Conservation (phyloP, 2,329 filamentous ascomycete genomes). For the Monosporascus cannonballus region DNA sequence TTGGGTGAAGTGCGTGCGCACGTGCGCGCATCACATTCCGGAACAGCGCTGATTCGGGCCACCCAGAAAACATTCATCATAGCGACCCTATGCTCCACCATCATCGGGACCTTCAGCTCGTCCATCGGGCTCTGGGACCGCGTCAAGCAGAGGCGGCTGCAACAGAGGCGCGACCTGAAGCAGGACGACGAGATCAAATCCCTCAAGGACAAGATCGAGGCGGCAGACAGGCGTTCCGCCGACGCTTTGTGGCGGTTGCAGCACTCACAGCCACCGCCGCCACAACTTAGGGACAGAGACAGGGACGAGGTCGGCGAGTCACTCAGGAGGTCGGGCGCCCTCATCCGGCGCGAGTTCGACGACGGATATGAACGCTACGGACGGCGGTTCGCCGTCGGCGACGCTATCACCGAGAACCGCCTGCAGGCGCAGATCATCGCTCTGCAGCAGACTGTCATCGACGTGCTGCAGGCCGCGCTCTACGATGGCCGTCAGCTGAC, state of each 20-base stretch:
- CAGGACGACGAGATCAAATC: conserved; percentile 25
- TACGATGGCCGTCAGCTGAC: conserved; percentile 20
- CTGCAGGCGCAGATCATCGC: conserved; percentile 32
- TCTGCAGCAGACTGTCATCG: conserved; percentile 31
- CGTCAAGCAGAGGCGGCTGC: conserved; percentile 24
- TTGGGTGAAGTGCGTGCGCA: no score
- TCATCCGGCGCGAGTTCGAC: conserved; percentile 30
- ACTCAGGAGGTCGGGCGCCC: conserved; percentile 23
- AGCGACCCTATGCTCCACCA: conserved; percentile 32
- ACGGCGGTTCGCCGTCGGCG: conserved; percentile 29
- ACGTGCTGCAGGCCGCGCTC: conserved; percentile 30
- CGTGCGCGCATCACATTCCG: no score
- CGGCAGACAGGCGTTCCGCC: conserved; percentile 1
- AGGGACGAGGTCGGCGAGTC: conserved; percentile 20
- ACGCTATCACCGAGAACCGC: conserved; percentile 28
- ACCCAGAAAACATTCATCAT: conserved; percentile 31
- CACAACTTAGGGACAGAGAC: neutral
- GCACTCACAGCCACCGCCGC: conserved; percentile 1
- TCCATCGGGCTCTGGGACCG: conserved; percentile 32
- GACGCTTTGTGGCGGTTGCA: neutral
- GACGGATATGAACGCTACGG: conserved; percentile 25
- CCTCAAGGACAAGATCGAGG: conserved; percentile 13
- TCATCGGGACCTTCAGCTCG: conserved; percentile 31
- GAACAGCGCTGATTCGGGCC: neutral
- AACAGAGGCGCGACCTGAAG: conserved; percentile 25